Evolutionary conservation across 768 basidiomycete species (phyloP).

Genomic region (Phaffia tasmanica): DNA sequence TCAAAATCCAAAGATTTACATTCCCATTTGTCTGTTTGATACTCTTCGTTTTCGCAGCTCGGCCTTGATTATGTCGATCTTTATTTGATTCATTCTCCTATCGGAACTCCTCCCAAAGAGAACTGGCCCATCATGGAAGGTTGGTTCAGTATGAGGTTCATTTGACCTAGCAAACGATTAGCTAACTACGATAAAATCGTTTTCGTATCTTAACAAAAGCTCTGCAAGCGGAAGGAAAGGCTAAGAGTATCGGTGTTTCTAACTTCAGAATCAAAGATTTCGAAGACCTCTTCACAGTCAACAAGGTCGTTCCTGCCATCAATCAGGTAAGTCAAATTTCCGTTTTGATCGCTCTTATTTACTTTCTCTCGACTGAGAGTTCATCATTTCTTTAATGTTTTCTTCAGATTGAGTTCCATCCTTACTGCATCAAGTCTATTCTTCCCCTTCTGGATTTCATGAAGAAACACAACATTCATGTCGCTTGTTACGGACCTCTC

Average conservation of each 20-base stretch:
- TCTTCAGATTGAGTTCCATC: constrained; percentile 41
- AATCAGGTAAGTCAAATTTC: constrained; percentile 34
- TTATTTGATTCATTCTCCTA: constrained; percentile 77
- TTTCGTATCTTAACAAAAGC: neutral
- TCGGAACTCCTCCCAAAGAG: constrained; percentile 6
- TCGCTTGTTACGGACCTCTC: constrained; percentile 32
- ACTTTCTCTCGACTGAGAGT: neutral
- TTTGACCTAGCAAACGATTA: neutral
- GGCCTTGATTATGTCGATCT: constrained; percentile 42
- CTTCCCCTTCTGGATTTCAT: constrained; percentile 33
- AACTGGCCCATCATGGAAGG: constrained; percentile 16
- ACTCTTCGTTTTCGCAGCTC: neutral
- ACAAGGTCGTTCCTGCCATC: constrained; percentile 34
- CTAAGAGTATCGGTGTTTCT: constrained; percentile 40
- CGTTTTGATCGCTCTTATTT: neutral
- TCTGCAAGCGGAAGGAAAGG: constrained; percentile 39
- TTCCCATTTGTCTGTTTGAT: neutral
- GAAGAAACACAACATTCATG: constrained; percentile 32
- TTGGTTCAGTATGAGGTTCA: neutral
- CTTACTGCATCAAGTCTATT: constrained; percentile 33
- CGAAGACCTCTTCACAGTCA: constrained; percentile 32
- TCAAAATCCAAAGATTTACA: neutral
- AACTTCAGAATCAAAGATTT: constrained; percentile 40
- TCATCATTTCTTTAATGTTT: neutral
- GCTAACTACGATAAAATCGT: neutral